Evolutionary conservation across 179 eudicot genomes (phyloP).

Genomic region (Beta macrorhiza): DNA sequence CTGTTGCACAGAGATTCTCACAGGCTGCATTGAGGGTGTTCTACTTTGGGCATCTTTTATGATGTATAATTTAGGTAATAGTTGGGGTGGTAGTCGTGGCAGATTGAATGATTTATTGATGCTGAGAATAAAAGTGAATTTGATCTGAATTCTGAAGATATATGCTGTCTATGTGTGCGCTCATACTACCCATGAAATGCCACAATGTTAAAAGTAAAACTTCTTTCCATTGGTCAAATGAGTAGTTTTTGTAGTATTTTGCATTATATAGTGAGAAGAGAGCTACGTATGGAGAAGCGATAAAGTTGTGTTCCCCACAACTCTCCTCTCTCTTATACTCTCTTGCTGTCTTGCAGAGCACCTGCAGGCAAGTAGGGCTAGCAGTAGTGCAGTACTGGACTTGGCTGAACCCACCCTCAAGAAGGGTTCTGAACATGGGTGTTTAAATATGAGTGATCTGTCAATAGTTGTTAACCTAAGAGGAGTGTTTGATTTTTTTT

Average conservation of each 20-base stretch:
- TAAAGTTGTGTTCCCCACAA: neutral
- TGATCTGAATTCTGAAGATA: neutral
- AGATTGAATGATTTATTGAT: neutral
- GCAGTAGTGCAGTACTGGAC: neutral
- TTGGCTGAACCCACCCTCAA: neutral
- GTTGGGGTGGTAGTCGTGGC: too few relatives aligned
- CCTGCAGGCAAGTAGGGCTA: neutral
- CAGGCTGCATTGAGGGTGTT: neutral
- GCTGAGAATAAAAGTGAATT: neutral
- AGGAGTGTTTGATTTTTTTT: neutral
- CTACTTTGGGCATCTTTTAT: too few relatives aligned
- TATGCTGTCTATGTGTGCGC: neutral
- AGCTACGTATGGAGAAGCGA: neutral
- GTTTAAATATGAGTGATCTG: neutral
- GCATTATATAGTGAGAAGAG: neutral
- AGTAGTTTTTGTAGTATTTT: neutral
- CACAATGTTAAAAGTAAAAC: neutral
- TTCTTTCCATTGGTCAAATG: neutral
- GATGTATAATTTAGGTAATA: too few relatives aligned
- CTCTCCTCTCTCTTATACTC: neutral
- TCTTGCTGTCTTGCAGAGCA: too few relatives aligned
- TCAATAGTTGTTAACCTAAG: neutral
- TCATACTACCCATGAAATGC: neutral
- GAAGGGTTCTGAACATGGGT: neutral
- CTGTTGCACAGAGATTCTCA: neutral